Percentiles rank a stretch among this genome's conserved stretches.
Conservation (phyloP, 2,329 filamentous ascomycete genomes). For the Pseudocercospora cruenta region DNA sequence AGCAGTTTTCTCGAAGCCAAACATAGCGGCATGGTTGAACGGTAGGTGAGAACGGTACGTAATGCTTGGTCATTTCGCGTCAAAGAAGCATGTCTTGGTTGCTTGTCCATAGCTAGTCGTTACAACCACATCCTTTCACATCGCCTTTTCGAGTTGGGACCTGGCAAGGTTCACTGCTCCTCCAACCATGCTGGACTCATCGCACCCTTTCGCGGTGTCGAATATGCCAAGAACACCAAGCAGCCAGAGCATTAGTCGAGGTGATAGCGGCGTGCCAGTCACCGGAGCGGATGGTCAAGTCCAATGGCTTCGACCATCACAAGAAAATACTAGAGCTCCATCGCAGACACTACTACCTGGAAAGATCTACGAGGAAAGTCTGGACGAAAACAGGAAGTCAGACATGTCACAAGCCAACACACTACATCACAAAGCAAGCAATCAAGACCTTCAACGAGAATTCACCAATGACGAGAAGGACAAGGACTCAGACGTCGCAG, state of each 20-base stretch:
- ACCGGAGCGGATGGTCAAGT: slow-evolving; percentile 9
- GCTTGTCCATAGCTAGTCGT: neutral
- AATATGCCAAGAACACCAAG: neutral
- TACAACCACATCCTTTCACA: neutral
- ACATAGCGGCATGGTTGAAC: neutral
- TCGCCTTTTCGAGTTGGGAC: neutral
- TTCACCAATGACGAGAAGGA: slow-evolving; percentile 11
- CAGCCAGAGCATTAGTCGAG: slow-evolving; percentile 8
- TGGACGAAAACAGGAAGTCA: neutral
- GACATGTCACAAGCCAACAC: slow-evolving; percentile 12
- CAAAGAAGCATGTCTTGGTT: neutral
- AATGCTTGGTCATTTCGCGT: neutral
- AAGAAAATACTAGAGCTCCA: neutral
- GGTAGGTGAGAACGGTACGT: neutral
- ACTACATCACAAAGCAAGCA: slow-evolving; percentile 1
- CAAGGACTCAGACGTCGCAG: slow-evolving; percentile 17
- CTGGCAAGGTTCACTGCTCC: neutral
- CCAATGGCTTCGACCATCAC: slow-evolving; percentile 13
- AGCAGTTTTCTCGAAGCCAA: neutral
- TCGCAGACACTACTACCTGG: neutral
- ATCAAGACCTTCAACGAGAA: slow-evolving; percentile 10
- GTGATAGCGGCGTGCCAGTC: slow-evolving; percentile 9
- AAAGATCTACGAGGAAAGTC: neutral
- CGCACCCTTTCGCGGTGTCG: slow-evolving; percentile 3
- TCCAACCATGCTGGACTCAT: slow-evolving; percentile 14